Conservation (phyloP, 208 protist species). For the Acanthamoeba castellanii region DNA sequence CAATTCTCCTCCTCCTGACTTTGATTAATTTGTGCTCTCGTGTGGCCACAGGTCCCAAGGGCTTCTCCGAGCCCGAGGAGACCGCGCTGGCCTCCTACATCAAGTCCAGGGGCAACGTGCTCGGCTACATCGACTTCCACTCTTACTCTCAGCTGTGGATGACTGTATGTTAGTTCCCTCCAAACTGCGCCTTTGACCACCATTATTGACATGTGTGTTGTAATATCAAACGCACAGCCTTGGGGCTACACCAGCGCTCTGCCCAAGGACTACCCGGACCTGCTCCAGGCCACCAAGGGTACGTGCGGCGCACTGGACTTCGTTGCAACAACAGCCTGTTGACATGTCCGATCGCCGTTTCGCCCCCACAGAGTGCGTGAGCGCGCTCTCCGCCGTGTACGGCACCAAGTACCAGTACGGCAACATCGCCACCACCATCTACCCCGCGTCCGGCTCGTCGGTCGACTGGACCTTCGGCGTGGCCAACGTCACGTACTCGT, state of each 20-base stretch:
- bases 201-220: background rate
- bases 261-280: background rate
- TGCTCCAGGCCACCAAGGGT: constrained; percentile 8
- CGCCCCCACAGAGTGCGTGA: background rate
- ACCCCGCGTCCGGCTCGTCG: constrained; percentile 68
- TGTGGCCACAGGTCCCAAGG: background rate
- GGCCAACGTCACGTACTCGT: constrained; percentile 39
- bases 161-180: constrained; percentile 34
- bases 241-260: constrained; percentile 48
- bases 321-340: background rate
- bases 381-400: background rate
- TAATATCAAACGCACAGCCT: background rate
- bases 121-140: constrained; percentile 75
- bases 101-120: constrained; percentile 46
- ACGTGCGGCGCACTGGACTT: background rate
- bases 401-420: constrained; percentile 41
- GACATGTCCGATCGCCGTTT: background rate
- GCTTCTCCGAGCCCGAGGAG: constrained; percentile 42
- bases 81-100: constrained; percentile 21
- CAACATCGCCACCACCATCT: constrained; percentile 26
- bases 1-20: background rate
- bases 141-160: constrained; percentile 77
- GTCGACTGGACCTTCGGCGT: constrained; percentile 75
- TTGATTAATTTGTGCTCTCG: background rate
- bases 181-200: background rate